These are phyloP conservation scores for Calocybe cyanea DNA, from an alignment of 768 basidiomycete species.

Conservation along the genomic window DNA sequence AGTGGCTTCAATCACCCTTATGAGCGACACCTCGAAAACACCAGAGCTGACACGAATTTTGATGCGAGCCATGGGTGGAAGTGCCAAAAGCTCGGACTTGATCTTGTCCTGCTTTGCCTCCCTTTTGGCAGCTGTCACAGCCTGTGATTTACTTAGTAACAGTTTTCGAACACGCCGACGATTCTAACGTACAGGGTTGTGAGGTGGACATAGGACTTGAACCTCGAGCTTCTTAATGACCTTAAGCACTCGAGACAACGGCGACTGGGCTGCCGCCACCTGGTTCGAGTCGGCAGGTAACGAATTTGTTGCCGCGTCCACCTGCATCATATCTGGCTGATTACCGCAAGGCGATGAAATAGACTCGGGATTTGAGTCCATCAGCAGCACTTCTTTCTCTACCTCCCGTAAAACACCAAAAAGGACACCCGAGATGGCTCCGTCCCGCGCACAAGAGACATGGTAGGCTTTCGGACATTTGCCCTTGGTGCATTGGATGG, in stretches of 20 bases:
- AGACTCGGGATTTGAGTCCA: constrained; percentile 33
- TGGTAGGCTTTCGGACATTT: constrained; percentile 95
- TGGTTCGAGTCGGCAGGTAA: constrained; percentile 5
- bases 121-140: constrained; percentile 69
- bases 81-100: constrained; percentile 60
- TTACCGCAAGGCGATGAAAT: constrained; percentile 9
- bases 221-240: constrained; percentile 71
- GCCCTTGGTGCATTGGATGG: constrained; percentile 91
- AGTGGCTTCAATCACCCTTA: constrained; percentile 65
- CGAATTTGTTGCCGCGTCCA: constrained; percentile 24
- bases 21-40: constrained; percentile 80
- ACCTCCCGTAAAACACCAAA: constrained; percentile 65
- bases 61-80: constrained; percentile 71
- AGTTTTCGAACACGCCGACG: neutral
- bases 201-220: constrained; percentile 77
- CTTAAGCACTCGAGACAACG: constrained; percentile 45
- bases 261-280: constrained; percentile 6
- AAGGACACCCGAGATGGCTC: constrained; percentile 46
- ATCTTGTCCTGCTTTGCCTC: constrained; percentile 74
- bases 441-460: constrained; percentile 79
- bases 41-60: constrained; percentile 83
- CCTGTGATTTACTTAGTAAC: constrained; percentile 36
- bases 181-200: constrained; percentile 75
- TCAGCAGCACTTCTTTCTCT: constrained; percentile 76
- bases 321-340: constrained; percentile 25